Evolutionary conservation across 371 early-diverging fungal genomes (phyloP).

Genomic region (Funneliformis caledonium): DNA sequence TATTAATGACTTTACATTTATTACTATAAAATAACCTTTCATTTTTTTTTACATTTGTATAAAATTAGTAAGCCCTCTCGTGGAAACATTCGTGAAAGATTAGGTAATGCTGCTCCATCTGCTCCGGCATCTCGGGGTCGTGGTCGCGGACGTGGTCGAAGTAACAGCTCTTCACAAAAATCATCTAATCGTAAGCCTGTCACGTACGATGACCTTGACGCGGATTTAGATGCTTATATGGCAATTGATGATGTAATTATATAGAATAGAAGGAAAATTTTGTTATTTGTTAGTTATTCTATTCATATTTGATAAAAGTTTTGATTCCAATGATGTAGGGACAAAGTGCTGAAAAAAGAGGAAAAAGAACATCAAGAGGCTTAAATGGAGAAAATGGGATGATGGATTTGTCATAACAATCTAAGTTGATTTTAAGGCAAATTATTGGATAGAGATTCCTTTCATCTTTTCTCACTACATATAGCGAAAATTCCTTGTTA

Average conservation of each 20-base stretch:
- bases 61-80: neutral
- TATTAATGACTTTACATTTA: too few relatives aligned
- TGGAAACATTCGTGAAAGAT: conserved; percentile 15
- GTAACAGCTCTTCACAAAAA: conserved; percentile 6
- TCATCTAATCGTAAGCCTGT: conserved; percentile 4
- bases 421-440: too few relatives aligned
- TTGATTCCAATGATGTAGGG: neutral
- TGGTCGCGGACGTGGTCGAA: conserved; percentile 23
- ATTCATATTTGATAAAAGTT: neutral
- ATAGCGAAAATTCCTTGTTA: too few relatives aligned
- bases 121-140: conserved; percentile 11
- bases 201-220: conserved; percentile 39
- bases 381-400: conserved; percentile 9
- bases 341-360: neutral
- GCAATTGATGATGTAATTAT: conserved; percentile 31
- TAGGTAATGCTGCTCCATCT: neutral
- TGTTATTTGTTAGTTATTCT: neutral
- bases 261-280: neutral
- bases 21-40: too few relatives aligned
- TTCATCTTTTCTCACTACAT: too few relatives aligned
- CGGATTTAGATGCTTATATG: conserved; percentile 42
- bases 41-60: too few relatives aligned
- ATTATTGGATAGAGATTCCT: too few relatives aligned
- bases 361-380: neutral
- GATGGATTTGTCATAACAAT: conserved; percentile 22